phyloP scores from a whole-genome alignment of 73 alveolate genomes.

The Paramecium caudatum region DNA sequence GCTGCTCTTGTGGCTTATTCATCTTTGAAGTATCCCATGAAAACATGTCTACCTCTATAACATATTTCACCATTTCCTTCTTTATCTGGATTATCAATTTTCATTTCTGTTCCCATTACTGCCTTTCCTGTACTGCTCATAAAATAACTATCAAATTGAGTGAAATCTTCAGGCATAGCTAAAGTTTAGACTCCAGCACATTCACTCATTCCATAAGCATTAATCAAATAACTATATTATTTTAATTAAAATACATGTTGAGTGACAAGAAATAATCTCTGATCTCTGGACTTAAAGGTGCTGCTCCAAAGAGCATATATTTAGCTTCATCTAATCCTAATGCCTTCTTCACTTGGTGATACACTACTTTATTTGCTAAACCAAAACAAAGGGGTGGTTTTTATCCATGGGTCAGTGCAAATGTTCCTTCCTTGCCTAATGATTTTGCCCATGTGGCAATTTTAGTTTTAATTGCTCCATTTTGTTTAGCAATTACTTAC shows the following conservation, averaged over 20 bases:
- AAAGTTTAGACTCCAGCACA: conserved; percentile 74
- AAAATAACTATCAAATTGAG: conserved; percentile 14
- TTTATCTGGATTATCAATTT: conserved; percentile 69
- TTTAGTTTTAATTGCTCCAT: conserved; percentile 42
- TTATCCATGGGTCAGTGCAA: conserved; percentile 40
- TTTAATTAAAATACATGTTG: conserved; percentile 65
- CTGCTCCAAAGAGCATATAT: conserved; percentile 78
- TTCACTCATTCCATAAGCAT: conserved; percentile 83
- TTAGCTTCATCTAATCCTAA: conserved; percentile 78
- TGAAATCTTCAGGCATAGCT: conserved; percentile 63
- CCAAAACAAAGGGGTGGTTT: conserved; percentile 75
- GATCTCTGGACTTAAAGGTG: conserved; percentile 75
- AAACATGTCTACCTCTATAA: conserved; percentile 85
- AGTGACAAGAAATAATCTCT: conserved; percentile 79
- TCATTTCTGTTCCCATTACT: conserved; percentile 73
- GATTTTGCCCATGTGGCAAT: conserved; percentile 83
- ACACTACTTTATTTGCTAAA: conserved; percentile 75
- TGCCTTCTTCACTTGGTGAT: conserved; percentile 68
- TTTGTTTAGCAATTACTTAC: conserved; percentile 65
- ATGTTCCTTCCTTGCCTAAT: conserved; percentile 70
- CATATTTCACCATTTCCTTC: conserved; percentile 92
- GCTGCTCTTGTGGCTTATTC: conserved; percentile 83
- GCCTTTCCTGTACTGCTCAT: conserved; percentile 71
- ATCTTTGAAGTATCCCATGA: conserved; percentile 90
- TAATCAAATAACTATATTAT: conserved; percentile 2